phyloP scores from a whole-genome alignment of 306 rosid genomes.

The Cucurbita pepo region DNA sequence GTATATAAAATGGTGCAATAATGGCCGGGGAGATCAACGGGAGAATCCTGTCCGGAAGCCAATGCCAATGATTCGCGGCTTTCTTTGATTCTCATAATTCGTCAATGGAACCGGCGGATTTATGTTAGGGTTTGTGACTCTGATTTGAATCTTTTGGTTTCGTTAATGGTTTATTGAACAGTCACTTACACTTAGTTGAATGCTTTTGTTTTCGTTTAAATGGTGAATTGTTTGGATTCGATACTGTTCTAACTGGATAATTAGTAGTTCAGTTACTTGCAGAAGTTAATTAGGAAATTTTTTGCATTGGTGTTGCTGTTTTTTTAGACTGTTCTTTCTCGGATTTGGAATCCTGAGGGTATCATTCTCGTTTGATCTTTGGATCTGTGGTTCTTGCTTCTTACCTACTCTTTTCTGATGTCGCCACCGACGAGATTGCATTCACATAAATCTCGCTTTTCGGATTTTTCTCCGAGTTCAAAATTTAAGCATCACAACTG shows the following conservation, averaged over 20 bases:
- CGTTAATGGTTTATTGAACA: not conserved
- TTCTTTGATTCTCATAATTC: not conserved
- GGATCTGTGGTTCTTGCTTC: not conserved
- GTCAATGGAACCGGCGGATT: not conserved
- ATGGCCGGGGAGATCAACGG: conserved; percentile 2
- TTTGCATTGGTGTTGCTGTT: not conserved
- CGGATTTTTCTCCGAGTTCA: not conserved
- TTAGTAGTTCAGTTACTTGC: not conserved
- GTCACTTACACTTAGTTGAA: not conserved
- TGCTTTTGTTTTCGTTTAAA: not conserved
- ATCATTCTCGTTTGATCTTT: not conserved
- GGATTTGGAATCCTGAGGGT: not conserved
- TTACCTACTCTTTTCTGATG: not conserved
- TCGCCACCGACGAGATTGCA: not conserved
- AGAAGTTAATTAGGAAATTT: not conserved
- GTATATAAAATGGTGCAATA: not conserved
- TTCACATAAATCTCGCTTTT: not conserved
- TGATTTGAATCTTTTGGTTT: not conserved
- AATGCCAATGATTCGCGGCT: not conserved
- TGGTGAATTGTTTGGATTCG: not conserved
- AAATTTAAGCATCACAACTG: not conserved
- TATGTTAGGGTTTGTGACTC: conserved; percentile 1
- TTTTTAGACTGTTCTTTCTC: not conserved
- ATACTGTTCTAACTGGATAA: not conserved
- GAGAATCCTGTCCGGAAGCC: not conserved